Conservation (phyloP, 495 filamentous ascomycete genomes). For the Penicillium manginii region DNA sequence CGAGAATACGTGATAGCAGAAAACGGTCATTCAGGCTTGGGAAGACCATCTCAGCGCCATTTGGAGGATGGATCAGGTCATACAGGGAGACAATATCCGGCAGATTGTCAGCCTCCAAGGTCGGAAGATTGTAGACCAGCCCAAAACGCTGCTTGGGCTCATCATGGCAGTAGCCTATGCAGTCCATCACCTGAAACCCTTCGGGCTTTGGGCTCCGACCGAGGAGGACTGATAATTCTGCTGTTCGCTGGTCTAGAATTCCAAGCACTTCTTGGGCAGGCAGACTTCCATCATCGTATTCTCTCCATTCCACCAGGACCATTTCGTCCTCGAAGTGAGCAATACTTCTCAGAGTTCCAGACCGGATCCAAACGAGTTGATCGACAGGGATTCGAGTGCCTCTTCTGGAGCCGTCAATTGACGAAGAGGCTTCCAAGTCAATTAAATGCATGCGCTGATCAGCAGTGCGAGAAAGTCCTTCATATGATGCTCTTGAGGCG, state of each 20-base stretch:
- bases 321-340: neutral
- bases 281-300: neutral
- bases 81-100: neutral
- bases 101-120: neutral
- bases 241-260: neutral
- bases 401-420: neutral
- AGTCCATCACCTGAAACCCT: neutral
- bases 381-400: neutral
- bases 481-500: neutral
- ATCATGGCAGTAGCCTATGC: neutral
- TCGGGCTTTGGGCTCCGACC: neutral
- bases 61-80: neutral
- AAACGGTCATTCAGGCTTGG: neutral
- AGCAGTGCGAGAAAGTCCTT: neutral
- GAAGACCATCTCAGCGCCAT: neutral
- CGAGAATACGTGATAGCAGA: neutral
- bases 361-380: neutral
- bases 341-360: neutral
- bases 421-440: neutral
- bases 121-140: neutral
- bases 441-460: neutral
- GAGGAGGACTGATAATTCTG: neutral
- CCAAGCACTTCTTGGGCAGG: neutral
- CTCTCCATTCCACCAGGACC: neutral
- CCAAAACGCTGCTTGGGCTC: neutral